Conservation (phyloP, 1,284 basidiomycete genomes). For the Cystobasidium sp. region DNA sequence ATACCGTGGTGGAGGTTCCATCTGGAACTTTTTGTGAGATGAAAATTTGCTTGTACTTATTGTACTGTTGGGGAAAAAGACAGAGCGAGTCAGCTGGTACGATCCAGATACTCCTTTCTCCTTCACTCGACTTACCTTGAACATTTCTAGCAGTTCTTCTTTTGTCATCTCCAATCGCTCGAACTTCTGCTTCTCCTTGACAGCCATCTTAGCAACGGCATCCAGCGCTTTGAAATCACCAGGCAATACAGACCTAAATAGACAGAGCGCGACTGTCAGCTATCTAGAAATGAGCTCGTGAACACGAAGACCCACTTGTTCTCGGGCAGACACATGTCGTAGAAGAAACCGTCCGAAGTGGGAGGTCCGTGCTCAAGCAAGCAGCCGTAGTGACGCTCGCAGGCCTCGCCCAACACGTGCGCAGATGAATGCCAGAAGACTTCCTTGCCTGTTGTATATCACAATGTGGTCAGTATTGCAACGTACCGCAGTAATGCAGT, state of each 20-base stretch:
- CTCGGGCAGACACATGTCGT: constrained; percentile 76
- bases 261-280: neutral
- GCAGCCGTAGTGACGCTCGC: constrained; percentile 95
- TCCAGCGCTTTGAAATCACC: constrained; percentile 89
- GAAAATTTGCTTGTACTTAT: constrained; percentile 97
- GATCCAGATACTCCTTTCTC: neutral
- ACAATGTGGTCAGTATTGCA: no score
- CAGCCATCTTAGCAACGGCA: constrained; percentile 80
- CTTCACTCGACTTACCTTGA: constrained; percentile 67
- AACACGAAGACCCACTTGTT: constrained; percentile 37
- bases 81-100: neutral
- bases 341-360: constrained; percentile 98
- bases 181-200: constrained; percentile 98
- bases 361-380: constrained; percentile 97
- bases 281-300: neutral
- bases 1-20: constrained; percentile 95
- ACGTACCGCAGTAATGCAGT: no score
- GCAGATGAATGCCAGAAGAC: constrained; percentile 99
- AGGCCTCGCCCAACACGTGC: constrained; percentile 97
- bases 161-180: constrained; percentile 92
- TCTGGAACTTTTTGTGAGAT: constrained; percentile 96
- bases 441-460: constrained; percentile 70
- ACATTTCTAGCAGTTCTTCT: constrained; percentile 95
- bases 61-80: constrained; percentile 72
- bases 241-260: constrained; percentile 69